A percentile compares a stretch with the other conserved stretches of the same genome.
These are phyloP conservation scores for Phytophthora cryptogea DNA, from an alignment of 352 stramenopile genomes.

Conservation along the genomic window DNA sequence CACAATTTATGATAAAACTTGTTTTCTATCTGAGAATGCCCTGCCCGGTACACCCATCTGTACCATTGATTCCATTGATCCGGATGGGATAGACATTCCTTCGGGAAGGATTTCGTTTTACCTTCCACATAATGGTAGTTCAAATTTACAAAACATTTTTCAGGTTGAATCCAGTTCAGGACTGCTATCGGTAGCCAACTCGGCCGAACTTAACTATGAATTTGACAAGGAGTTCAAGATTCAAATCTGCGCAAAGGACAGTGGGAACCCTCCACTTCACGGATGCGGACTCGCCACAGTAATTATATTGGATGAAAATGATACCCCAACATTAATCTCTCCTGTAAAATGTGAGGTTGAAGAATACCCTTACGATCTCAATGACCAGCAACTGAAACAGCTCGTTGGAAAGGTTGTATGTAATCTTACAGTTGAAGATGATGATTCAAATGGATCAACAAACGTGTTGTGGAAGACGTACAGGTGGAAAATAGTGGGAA, in stretches of 20 bases:
- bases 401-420: conserved; percentile 19
- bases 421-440: conserved; percentile 22
- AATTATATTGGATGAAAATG: conserved; percentile 21
- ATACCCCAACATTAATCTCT: conserved; percentile 20
- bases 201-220: conserved; percentile 27
- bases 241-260: conserved; percentile 21
- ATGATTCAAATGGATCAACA: conserved; percentile 11
- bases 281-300: conserved; percentile 17
- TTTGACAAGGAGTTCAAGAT: not conserved
- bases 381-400: conserved; percentile 11
- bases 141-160: not conserved
- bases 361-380: conserved; percentile 28
- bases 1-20: conserved; percentile 11
- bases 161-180: conserved; percentile 24
- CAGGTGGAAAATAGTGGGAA: conserved; percentile 15
- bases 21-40: conserved; percentile 26
- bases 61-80: conserved; percentile 17
- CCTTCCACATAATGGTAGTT: not conserved
- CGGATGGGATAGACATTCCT: conserved; percentile 8
- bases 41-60: conserved; percentile 16
- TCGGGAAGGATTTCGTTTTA: conserved; percentile 19
- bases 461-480: conserved; percentile 29
- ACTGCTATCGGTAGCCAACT: conserved; percentile 19
- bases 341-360: conserved; percentile 21
- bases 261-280: conserved; percentile 17